These are phyloP conservation scores for Tanacetum coccineum DNA, from an alignment of 129 eudicot species.

Conservation along the genomic window DNA sequence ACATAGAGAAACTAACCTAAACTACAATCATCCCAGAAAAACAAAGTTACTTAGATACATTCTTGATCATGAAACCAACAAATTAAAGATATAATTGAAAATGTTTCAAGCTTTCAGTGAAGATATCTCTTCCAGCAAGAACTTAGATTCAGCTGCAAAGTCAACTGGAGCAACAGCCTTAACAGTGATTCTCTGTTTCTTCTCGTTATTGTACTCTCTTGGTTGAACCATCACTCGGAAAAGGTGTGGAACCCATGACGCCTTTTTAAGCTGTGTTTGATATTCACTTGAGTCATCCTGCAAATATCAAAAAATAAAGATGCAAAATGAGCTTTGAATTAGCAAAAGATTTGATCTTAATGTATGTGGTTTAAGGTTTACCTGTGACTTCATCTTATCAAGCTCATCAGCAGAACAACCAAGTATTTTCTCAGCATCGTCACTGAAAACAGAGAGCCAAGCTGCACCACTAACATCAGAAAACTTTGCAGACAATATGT, in stretches of 20 bases:
- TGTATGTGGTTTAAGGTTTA: slow-evolving; percentile 16
- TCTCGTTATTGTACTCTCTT: slow-evolving; percentile 81
- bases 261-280: slow-evolving; percentile 70
- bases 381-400: slow-evolving; percentile 65
- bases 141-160: slow-evolving; percentile 79
- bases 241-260: slow-evolving; percentile 69
- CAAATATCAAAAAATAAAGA: slow-evolving; percentile 5
- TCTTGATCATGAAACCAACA: not conserved
- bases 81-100: too few relatives aligned
- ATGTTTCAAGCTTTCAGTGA: slow-evolving; percentile 43
- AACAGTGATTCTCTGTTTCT: slow-evolving; percentile 70
- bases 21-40: not conserved
- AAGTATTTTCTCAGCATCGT: slow-evolving; percentile 71
- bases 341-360: not conserved
- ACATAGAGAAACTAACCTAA: not conserved
- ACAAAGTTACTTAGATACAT: slow-evolving; percentile 4
- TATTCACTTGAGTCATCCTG: slow-evolving; percentile 54
- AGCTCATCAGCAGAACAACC: slow-evolving; percentile 95
- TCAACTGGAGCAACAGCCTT: slow-evolving; percentile 69
- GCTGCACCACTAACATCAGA: slow-evolving; percentile 88
- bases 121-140: slow-evolving; percentile 60
- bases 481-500: slow-evolving; percentile 64
- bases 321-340: not conserved
- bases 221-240: slow-evolving; percentile 69
- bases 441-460: slow-evolving; percentile 73